Evolutionary conservation across 495 filamentous ascomycete species (phyloP), one percentile per base, ranked within the genome.

Genomic region (Aspergillus diversus): DNA sequence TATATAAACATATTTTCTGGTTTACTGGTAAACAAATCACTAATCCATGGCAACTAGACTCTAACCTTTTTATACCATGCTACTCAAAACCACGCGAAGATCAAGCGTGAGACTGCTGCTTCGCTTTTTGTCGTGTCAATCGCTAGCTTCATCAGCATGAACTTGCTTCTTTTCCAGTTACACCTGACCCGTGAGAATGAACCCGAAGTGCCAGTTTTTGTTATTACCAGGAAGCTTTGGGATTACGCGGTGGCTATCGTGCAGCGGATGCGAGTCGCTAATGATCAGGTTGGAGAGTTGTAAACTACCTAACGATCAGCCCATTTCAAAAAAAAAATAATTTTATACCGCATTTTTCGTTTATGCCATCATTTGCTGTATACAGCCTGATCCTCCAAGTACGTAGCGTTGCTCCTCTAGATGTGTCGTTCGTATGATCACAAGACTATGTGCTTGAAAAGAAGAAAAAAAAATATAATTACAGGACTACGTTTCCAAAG

Each of bases 51-150:
- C 7, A 6, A 53, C 43, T 34, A 93, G 90, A 87, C 88, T 31
- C 75, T 94, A 50, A 94, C 91, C 3, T 84, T 89, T 58, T 80
- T 90, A 53, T 95, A 96, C 77, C 90, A 93, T 71, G 78, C 90
- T 55, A 92, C 90, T 11, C 89, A 93, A 70, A 89, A 91, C 63
- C 90, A 89, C 68, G 87, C 92, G 67, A 92, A 83, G 64, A 92
- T 93, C 69, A 88, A 87, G 67, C 90, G 90, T 66, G 90, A 93
- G 78, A 92, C 89, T 5, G 84, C 86, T 57, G 88, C 89, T 17
- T 91, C 90, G n/a, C 83, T 92, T 55, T 83, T 85, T 42, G 87
- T 92, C 55, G 90, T 93, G 64, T 90, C 87, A 13, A 83, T 89
- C 63, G 87, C 90, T 9, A 89, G 86, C 71, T 92, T 90, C 73